Conservation (phyloP, 192 early-diverging fungal genomes). For the Gamsiella multidivaricata region DNA sequence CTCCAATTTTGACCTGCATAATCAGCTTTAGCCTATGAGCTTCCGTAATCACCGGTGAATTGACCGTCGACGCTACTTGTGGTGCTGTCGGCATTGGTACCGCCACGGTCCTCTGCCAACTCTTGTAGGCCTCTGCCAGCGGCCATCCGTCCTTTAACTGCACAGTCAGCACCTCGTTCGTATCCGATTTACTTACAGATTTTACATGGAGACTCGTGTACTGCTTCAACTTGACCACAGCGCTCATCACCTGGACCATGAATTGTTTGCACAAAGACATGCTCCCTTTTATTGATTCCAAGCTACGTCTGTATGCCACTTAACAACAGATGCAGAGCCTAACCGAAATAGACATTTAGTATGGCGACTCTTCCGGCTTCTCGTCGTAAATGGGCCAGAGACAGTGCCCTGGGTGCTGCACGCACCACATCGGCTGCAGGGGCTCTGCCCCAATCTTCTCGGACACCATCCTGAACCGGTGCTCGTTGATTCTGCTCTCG, state of each 20-base stretch:
- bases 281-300: too few species aligned
- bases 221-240: slow-evolving; percentile 36
- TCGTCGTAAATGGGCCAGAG: slow-evolving; percentile 37
- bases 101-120: slow-evolving; percentile 28
- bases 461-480: slow-evolving; percentile 75
- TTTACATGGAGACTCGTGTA: slow-evolving; percentile 7
- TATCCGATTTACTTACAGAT: neutral
- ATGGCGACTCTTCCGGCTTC: slow-evolving; percentile 14
- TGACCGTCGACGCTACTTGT: slow-evolving; percentile 4
- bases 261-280: slow-evolving; percentile 26
- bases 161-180: slow-evolving; percentile 7
- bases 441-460: slow-evolving; percentile 76
- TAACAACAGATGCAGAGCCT: slow-evolving; percentile 1
- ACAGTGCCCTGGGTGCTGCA: slow-evolving; percentile 62
- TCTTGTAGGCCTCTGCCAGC: neutral
- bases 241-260: slow-evolving; percentile 23
- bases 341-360: slow-evolving; percentile 21
- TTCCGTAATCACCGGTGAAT: slow-evolving; percentile 8
- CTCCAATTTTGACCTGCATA: slow-evolving; percentile 15
- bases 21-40: slow-evolving; percentile 29
- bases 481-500: slow-evolving; percentile 72
- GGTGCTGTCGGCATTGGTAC: slow-evolving; percentile 15
- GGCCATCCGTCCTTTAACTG: slow-evolving; percentile 21
- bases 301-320: too few species aligned
- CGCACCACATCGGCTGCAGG: slow-evolving; percentile 82